Evolutionary conservation across 2,329 filamentous ascomycete species (phyloP).

Genomic region (Metarhizium humberi): DNA sequence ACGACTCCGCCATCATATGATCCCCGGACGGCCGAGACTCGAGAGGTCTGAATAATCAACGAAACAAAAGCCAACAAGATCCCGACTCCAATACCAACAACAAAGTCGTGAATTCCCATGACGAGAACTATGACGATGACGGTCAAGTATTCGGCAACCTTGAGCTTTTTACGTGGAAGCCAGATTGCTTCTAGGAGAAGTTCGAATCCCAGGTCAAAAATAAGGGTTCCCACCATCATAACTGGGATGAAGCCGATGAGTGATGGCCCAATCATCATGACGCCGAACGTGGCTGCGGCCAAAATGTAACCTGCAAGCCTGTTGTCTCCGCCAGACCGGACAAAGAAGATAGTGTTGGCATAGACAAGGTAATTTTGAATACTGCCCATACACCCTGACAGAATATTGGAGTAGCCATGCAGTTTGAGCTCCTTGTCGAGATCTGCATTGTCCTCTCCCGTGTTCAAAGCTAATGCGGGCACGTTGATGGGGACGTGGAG

Average conservation of each 20-base stretch:
- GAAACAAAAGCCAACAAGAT: constrained; percentile 87
- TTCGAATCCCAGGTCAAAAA: constrained; percentile 91
- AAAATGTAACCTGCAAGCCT: constrained; percentile 80
- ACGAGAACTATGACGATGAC: constrained; percentile 83
- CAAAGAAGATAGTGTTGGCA: constrained; percentile 95
- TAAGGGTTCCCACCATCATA: constrained; percentile 92
- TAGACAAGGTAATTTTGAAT: constrained; percentile 98
- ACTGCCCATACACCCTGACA: constrained; percentile 80
- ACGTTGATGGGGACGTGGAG: constrained; percentile 98
- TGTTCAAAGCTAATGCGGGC: constrained; percentile 81
- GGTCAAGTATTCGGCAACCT: constrained; percentile 80
- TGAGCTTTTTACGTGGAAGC: constrained; percentile 80
- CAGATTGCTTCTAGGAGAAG: constrained; percentile 81
- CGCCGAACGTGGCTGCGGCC: constrained; percentile 66
- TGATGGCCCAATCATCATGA: constrained; percentile 77
- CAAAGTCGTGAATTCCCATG: constrained; percentile 96
- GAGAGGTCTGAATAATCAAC: constrained; percentile 83
- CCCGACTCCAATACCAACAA: constrained; percentile 84
- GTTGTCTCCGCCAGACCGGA: constrained; percentile 81
- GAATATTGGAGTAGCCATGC: constrained; percentile 84
- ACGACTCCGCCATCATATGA: constrained; percentile 86
- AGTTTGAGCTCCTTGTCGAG: constrained; percentile 86
- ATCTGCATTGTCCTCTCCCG: constrained; percentile 84
- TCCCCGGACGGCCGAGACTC: constrained; percentile 78
- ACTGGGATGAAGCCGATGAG: constrained; percentile 93